Conservation (phyloP, 306 rosid genomes). For the Dryas drummondii region DNA sequence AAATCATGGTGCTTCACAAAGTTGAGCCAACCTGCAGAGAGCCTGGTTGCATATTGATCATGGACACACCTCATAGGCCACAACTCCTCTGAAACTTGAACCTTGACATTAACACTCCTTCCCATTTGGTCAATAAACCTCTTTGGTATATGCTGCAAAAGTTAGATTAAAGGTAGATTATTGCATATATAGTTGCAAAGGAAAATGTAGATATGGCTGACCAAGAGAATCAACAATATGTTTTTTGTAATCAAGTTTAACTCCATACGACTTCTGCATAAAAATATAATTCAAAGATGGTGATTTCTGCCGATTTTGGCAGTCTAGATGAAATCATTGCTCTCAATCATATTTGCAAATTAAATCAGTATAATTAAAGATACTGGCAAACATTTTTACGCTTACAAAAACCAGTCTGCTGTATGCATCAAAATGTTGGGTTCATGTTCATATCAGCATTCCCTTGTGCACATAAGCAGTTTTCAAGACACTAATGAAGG, state of each 20-base stretch:
- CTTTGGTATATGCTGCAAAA: not conserved
- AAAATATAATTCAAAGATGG: too few relatives aligned
- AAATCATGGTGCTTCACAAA: slow-evolving; percentile 6
- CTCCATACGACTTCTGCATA: too few relatives aligned
- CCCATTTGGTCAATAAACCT: not conserved
- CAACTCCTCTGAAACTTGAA: not conserved
- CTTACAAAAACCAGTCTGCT: not conserved
- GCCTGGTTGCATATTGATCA: too few relatives aligned
- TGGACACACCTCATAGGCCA: not conserved
- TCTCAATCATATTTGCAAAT: not conserved
- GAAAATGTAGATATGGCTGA: not conserved
- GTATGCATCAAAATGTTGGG: not conserved
- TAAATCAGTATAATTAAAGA: too few relatives aligned
- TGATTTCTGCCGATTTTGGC: too few relatives aligned
- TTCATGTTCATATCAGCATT: not conserved
- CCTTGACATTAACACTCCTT: not conserved
- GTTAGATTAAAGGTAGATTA: too few relatives aligned
- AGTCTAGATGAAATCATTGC: not conserved
- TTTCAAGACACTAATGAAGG: not conserved
- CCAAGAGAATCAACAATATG: not conserved
- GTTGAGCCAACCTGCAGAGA: not conserved
- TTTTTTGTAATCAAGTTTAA: not conserved
- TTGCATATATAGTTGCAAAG: not conserved
- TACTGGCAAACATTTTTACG: too few relatives aligned
- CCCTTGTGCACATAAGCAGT: not conserved